phyloP scores from a whole-genome alignment of 805 yeast genomes.

The Metschnikowia colocasiae region DNA sequence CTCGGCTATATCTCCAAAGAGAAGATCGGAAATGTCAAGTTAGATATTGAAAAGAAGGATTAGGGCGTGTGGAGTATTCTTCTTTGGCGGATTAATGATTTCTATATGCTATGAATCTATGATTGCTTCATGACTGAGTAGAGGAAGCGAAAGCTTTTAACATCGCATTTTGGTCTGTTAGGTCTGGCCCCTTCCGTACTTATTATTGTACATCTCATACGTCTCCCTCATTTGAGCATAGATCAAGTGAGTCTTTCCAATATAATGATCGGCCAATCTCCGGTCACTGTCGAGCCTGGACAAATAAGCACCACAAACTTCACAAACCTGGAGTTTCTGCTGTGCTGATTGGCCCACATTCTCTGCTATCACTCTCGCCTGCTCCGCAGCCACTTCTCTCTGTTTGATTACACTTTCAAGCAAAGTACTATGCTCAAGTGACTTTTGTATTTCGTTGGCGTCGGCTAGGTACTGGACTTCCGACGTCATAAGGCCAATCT shows the following conservation, averaged over 20 bases:
- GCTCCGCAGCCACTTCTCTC: slow-evolving; percentile 51
- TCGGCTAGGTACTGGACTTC: slow-evolving; percentile 56
- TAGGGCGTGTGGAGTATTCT: not conserved
- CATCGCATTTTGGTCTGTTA: not conserved
- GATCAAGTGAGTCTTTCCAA: slow-evolving; percentile 83
- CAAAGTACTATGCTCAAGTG: slow-evolving; percentile 41
- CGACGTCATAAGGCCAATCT: slow-evolving; percentile 62
- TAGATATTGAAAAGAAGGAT: slow-evolving; percentile 11
- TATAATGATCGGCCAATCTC: slow-evolving; percentile 83
- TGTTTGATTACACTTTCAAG: slow-evolving; percentile 44
- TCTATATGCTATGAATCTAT: not conserved
- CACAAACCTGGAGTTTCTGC: slow-evolving; percentile 88
- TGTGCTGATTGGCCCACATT: slow-evolving; percentile 81
- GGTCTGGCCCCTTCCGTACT: slow-evolving; percentile 9
- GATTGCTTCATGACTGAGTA: not conserved
- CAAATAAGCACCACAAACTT: slow-evolving; percentile 83
- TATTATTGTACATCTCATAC: slow-evolving; percentile 35
- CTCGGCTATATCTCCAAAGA: slow-evolving; percentile 49
- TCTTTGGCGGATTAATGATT: not conserved
- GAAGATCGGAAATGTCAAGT: slow-evolving; percentile 28
- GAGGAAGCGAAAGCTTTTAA: not conserved
- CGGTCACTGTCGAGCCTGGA: slow-evolving; percentile 84
- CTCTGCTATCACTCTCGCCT: slow-evolving; percentile 59
- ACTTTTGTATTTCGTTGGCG: slow-evolving; percentile 48
- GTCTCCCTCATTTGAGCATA: slow-evolving; percentile 71